A percentile compares a stretch with the other conserved stretches of the same genome.
Conservation (phyloP, 2,329 filamentous ascomycete species). For the Mycosphaerella arachidis region DNA sequence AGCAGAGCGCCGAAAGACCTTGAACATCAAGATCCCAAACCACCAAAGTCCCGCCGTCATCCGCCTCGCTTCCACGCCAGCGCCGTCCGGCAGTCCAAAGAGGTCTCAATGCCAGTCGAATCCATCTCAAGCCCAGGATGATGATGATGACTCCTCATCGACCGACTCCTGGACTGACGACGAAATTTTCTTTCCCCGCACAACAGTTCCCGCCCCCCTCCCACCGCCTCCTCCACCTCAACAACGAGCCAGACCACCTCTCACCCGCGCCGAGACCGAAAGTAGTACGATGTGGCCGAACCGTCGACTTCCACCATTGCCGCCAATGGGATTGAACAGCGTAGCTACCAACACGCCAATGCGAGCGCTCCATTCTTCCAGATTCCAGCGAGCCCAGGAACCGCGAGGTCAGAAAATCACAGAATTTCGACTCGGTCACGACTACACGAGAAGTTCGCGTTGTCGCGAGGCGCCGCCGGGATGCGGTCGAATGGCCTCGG, state of each 20-base stretch:
- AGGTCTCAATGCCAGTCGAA: not conserved
- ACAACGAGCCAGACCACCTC: not conserved
- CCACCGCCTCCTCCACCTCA: not conserved
- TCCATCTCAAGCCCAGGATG: not conserved
- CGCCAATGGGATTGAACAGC: not conserved
- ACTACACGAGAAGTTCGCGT: too few species aligned
- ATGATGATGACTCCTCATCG: conserved; percentile 3
- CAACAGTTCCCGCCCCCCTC: not conserved
- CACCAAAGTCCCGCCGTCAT: not conserved
- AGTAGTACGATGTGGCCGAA: not conserved
- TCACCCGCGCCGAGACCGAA: not conserved
- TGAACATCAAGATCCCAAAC: not conserved
- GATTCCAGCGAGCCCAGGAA: not conserved
- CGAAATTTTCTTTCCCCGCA: conserved; percentile 19
- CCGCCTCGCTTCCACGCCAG: not conserved
- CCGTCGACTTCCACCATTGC: not conserved
- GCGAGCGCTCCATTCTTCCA: not conserved
- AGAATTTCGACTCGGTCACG: too few species aligned
- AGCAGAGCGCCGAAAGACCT: conserved; percentile 5
- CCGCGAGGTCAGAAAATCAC: too few species aligned
- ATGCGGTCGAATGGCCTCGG: not conserved
- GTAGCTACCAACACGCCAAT: not conserved
- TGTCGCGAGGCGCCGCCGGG: not conserved
- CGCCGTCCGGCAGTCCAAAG: not conserved
- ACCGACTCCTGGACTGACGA: conserved; percentile 25